Percentiles rank a stretch among this genome's conserved stretches.
phyloP scores from a whole-genome alignment of 2,329 filamentous ascomycete genomes.

The Monosporascus sp. region DNA sequence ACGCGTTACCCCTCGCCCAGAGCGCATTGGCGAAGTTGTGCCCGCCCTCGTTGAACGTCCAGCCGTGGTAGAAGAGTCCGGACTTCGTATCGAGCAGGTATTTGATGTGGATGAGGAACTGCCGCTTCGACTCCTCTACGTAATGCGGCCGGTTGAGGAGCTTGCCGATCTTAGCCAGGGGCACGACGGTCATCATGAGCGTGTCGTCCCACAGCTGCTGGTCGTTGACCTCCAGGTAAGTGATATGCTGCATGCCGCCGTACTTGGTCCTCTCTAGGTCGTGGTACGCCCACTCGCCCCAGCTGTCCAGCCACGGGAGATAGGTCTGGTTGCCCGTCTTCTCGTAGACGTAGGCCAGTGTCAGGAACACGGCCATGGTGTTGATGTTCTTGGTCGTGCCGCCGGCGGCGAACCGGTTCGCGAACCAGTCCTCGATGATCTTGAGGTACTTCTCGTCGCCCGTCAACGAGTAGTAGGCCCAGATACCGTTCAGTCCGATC shows the following conservation, averaged over 20 bases:
- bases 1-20: constrained; percentile 61
- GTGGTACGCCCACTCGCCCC: constrained; percentile 80
- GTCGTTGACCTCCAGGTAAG: constrained; percentile 64
- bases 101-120: constrained; percentile 73
- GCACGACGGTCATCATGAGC: constrained; percentile 82
- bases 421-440: constrained; percentile 71
- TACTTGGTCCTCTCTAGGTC: constrained; percentile 66
- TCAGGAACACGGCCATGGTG: constrained; percentile 75
- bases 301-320: constrained; percentile 70
- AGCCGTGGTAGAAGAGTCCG: constrained; percentile 76
- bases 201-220: constrained; percentile 82
- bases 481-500: constrained; percentile 73
- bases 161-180: constrained; percentile 72
- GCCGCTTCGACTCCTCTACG: constrained; percentile 69
- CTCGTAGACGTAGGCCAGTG: constrained; percentile 73
- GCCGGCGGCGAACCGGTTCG: constrained; percentile 59
- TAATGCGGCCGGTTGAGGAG: constrained; percentile 66
- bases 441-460: constrained; percentile 53
- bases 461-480: constrained; percentile 74
- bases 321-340: constrained; percentile 63
- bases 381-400: constrained; percentile 82
- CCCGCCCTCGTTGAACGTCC: constrained; percentile 66
- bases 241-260: constrained; percentile 71
- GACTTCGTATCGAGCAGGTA: constrained; percentile 69
- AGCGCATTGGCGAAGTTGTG: constrained; percentile 55